Percentiles rank a stretch among this genome's conserved stretches.
phyloP scores from a whole-genome alignment of 1,284 basidiomycete species.

The Taiwanofungus camphoratus region DNA sequence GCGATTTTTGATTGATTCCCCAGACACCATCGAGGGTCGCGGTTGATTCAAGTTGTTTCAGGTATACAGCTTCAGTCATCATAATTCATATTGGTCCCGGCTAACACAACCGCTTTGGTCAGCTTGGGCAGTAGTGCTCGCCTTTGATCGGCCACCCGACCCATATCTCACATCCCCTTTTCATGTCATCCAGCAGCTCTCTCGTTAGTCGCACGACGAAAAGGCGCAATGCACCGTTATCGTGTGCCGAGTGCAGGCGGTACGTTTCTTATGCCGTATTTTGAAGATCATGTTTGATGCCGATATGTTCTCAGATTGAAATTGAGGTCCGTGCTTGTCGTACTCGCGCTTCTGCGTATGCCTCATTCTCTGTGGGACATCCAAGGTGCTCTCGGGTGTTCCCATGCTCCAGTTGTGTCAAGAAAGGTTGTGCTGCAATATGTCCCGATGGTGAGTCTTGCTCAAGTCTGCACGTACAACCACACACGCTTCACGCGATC shows the following conservation, averaged over 20 bases:
- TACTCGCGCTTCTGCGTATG: too few species aligned
- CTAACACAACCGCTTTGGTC: too few species aligned
- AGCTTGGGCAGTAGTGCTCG: too few species aligned
- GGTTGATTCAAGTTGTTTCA: too few species aligned
- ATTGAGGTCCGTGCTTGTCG: constrained; percentile 44
- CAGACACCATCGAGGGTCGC: too few species aligned
- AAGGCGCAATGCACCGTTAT: constrained; percentile 20
- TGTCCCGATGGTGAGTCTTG: constrained; percentile 49
- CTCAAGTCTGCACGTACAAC: constrained; percentile 2
- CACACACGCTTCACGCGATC: constrained; percentile 6
- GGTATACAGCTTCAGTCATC: too few species aligned
- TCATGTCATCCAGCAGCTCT: constrained; percentile 20
- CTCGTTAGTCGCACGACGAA: constrained; percentile 15
- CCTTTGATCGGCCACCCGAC: too few species aligned
- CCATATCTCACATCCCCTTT: too few species aligned
- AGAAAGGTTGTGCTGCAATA: constrained; percentile 60
- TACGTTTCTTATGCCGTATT: constrained; percentile 7
- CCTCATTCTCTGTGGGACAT: too few species aligned
- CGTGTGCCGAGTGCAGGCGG: constrained; percentile 23
- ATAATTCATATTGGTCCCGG: too few species aligned
- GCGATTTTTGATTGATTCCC: too few species aligned
- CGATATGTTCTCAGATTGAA: constrained; percentile 44
- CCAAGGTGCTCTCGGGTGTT: constrained; percentile 56
- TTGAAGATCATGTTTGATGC: constrained; percentile 8
- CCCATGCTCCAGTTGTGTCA: constrained; percentile 62